Conservation (phyloP, 2,329 filamentous ascomycete genomes). For the Dendrostoma leiphaemia region DNA sequence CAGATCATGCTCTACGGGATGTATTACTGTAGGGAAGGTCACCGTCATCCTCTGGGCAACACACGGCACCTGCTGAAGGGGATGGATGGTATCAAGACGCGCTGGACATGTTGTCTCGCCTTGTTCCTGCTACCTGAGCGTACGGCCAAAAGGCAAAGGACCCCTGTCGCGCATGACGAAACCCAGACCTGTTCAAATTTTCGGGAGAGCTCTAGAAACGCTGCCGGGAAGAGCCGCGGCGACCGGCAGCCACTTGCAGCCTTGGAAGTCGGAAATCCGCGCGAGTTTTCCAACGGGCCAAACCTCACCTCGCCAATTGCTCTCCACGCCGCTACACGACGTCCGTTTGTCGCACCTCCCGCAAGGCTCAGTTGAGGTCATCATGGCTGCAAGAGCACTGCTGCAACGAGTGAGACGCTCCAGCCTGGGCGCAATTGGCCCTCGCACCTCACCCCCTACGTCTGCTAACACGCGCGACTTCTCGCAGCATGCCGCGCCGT, state of each 20-base stretch:
- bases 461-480: slow-evolving; percentile 26
- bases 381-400: slow-evolving; percentile 61
- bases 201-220: slow-evolving; percentile 4
- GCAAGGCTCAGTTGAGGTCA: slow-evolving; percentile 45
- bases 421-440: slow-evolving; percentile 10
- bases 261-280: neutral
- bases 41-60: too few relatives aligned
- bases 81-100: too few relatives aligned
- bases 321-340: slow-evolving; percentile 10
- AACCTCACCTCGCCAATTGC: neutral
- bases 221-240: slow-evolving; percentile 20
- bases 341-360: neutral
- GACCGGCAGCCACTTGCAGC: neutral
- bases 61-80: too few relatives aligned
- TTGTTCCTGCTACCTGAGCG: too few relatives aligned
- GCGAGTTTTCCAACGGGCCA: neutral
- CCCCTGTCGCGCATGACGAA: slow-evolving; percentile 1
- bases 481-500: slow-evolving; percentile 50
- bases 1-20: too few relatives aligned
- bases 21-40: too few relatives aligned
- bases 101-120: too few relatives aligned
- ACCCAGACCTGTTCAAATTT: slow-evolving; percentile 10
- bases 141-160: too few relatives aligned
- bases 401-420: slow-evolving; percentile 48
- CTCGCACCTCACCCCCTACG: neutral